Conservation (phyloP, 345 rosid genomes). For the Linum usitatissimum region DNA sequence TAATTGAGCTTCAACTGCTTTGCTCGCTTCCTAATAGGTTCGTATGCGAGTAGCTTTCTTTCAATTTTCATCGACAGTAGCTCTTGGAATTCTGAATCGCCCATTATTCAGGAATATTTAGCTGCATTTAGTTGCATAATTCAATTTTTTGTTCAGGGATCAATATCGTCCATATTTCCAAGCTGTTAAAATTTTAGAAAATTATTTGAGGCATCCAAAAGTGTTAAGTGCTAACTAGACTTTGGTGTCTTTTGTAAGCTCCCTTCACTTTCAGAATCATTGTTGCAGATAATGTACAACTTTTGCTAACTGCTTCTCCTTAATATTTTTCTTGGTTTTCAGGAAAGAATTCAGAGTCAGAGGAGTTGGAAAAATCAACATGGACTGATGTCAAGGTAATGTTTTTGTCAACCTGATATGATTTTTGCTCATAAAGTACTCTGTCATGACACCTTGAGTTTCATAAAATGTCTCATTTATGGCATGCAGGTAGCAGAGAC, state of each 20-base stretch:
- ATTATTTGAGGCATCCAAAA: too few relatives aligned
- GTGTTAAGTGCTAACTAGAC: too few relatives aligned
- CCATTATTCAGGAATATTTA: neutral
- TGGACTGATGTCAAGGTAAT: slow-evolving; percentile 49
- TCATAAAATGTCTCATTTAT: neutral
- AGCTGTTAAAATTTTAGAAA: too few relatives aligned
- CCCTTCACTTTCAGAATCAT: too few relatives aligned
- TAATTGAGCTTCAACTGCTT: slow-evolving; percentile 8
- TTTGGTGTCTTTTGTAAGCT: too few relatives aligned
- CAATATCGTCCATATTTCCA: too few relatives aligned
- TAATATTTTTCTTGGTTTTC: slow-evolving; percentile 5
- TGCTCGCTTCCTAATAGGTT: neutral
- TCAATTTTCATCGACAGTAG: neutral
- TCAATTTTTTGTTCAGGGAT: too few relatives aligned
- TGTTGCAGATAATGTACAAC: too few relatives aligned
- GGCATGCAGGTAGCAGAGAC: slow-evolving; percentile 54
- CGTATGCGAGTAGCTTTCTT: neutral
- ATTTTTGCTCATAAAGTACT: neutral
- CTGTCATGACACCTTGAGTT: neutral
- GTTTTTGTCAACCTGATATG: neutral
- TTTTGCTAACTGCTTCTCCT: neutral
- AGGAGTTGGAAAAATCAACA: slow-evolving; percentile 42
- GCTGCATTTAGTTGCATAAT: neutral
- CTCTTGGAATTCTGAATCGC: neutral
- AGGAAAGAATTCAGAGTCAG: slow-evolving; percentile 52